Percentiles rank a stretch among this genome's conserved stretches.
phyloP scores from a whole-genome alignment of 352 stramenopile genomes.

The Phytopythium ostracodes region DNA sequence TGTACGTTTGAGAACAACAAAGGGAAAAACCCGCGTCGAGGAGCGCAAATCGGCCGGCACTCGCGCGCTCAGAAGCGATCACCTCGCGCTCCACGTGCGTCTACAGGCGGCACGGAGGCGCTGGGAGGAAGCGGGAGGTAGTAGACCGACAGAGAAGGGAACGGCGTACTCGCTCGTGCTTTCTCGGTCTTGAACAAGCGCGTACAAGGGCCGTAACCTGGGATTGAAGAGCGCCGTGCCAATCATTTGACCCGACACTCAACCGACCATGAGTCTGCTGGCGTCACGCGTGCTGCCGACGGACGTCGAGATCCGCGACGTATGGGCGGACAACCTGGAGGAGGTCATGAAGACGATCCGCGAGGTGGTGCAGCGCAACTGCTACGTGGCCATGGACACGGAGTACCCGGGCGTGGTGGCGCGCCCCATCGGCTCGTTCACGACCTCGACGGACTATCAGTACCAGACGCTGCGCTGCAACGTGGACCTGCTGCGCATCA shows the following conservation, averaged over 20 bases:
- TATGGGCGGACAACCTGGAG: slow-evolving; percentile 93
- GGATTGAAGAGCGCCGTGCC: background rate
- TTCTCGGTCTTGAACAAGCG: background rate
- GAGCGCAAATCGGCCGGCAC: background rate
- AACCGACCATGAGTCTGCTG: slow-evolving; percentile 19
- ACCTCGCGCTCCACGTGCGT: background rate
- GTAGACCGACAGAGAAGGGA: background rate
- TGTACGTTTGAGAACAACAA: background rate
- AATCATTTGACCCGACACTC: background rate
- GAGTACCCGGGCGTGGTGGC: slow-evolving; percentile 99
- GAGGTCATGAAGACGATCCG: slow-evolving; percentile 96
- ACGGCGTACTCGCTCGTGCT: background rate
- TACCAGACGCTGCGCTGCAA: slow-evolving; percentile 99
- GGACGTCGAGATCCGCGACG: slow-evolving; percentile 92
- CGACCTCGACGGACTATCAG: slow-evolving; percentile 95
- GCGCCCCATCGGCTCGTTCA: slow-evolving; percentile 95
- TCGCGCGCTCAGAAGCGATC: background rate
- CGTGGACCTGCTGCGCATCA: slow-evolving; percentile 98
- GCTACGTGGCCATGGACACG: slow-evolving; percentile 99
- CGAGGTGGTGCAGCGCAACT: slow-evolving; percentile 94
- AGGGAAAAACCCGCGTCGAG: background rate
- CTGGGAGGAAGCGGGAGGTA: background rate
- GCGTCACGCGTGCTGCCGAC: slow-evolving; percentile 50
- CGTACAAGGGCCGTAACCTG: background rate
- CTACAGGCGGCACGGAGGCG: background rate